phyloP scores from a whole-genome alignment of 106 monocot genomes.

The Acorus calamus region DNA sequence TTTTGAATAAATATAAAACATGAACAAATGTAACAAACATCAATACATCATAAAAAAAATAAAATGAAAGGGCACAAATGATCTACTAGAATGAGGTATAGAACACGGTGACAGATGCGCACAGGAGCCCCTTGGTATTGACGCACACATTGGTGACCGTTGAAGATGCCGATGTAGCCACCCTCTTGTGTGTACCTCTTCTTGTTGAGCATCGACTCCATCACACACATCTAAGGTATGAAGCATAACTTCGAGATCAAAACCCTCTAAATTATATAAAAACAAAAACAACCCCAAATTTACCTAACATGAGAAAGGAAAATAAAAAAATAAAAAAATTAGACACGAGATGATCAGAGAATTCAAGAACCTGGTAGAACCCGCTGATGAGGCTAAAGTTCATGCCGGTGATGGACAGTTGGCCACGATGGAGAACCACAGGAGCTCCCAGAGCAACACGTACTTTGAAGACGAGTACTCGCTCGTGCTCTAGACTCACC shows the following conservation, averaged over 20 bases:
- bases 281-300: background rate
- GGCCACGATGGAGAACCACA: slow-evolving; percentile 92
- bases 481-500: slow-evolving; percentile 55
- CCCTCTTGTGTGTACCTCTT: slow-evolving; percentile 65
- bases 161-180: slow-evolving; percentile 80
- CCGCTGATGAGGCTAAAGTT: slow-evolving; percentile 90
- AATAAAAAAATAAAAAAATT: background rate
- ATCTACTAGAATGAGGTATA: slow-evolving; percentile 95
- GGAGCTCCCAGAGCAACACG: slow-evolving; percentile 83
- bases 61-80: slow-evolving; percentile 26
- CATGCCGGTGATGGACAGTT: slow-evolving; percentile 93
- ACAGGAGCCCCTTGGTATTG: slow-evolving; percentile 79
- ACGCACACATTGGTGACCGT: slow-evolving; percentile 92
- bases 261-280: no score
- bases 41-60: background rate
- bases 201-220: slow-evolving; percentile 92
- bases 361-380: slow-evolving; percentile 69
- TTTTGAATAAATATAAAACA: no score
- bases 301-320: background rate
- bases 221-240: slow-evolving; percentile 84
- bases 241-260: slow-evolving; percentile 96
- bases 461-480: slow-evolving; percentile 57
- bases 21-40: no score
- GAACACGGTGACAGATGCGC: slow-evolving; percentile 88
- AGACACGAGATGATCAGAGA: background rate